Percentiles rank a stretch among this genome's conserved stretches.
phyloP scores from a whole-genome alignment of 768 basidiomycete species.

The Xerocomus potaroensis region DNA sequence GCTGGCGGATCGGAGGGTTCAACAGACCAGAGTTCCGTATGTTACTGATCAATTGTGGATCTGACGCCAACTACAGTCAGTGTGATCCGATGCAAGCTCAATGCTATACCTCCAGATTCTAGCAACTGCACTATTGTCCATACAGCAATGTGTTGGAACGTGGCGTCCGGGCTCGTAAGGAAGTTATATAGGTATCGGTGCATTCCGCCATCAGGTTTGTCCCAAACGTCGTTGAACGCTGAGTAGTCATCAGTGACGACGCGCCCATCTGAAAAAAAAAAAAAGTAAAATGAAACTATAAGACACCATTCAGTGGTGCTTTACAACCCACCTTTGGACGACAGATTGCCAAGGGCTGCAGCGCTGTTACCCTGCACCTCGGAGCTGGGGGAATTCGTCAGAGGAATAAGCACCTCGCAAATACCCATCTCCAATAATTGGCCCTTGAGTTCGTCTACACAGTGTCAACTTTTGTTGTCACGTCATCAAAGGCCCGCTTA shows the following conservation, averaged over 20 bases:
- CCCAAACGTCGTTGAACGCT: slow-evolving; percentile 97
- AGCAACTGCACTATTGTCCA: slow-evolving; percentile 99
- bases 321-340: slow-evolving; percentile 74
- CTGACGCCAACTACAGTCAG: slow-evolving; percentile 33
- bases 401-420: slow-evolving; percentile 92
- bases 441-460: slow-evolving; percentile 89
- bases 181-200: slow-evolving; percentile 93
- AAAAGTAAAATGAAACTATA: not conserved
- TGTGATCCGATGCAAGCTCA: not conserved
- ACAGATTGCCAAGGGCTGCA: slow-evolving; percentile 94
- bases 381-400: slow-evolving; percentile 93
- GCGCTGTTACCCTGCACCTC: slow-evolving; percentile 99
- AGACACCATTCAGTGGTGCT: not conserved
- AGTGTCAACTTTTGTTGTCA: slow-evolving; percentile 4
- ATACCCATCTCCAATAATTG: slow-evolving; percentile 98
- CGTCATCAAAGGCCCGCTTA: slow-evolving; percentile 35
- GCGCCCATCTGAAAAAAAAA: slow-evolving; percentile 55
- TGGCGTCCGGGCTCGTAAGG: slow-evolving; percentile 88
- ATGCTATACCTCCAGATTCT: slow-evolving; percentile 78
- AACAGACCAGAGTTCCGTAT: slow-evolving; percentile 81
- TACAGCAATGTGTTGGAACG: slow-evolving; percentile 99
- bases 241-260: slow-evolving; percentile 84
- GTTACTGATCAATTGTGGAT: slow-evolving; percentile 85
- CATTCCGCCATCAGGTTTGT: slow-evolving; percentile 95
- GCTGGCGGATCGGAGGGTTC: slow-evolving; percentile 80